A percentile compares a stretch with the other conserved stretches of the same genome.
Conservation (phyloP, 768 basidiomycete genomes). For the Xerocomus potaroensis region DNA sequence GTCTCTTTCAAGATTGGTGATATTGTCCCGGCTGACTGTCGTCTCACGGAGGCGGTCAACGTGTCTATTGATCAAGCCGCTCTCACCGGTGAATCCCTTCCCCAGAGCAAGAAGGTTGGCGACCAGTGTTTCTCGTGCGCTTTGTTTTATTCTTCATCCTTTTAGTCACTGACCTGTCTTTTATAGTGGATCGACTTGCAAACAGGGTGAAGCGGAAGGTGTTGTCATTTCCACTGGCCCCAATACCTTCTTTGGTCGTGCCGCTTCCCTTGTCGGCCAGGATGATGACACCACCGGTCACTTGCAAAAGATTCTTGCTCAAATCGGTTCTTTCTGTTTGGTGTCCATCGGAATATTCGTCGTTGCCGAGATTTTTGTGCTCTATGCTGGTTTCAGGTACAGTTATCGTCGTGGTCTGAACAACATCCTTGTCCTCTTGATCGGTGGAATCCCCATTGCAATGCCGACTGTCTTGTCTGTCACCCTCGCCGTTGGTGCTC, state of each 20-base stretch:
- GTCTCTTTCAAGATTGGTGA: constrained; percentile 99
- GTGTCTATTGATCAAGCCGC: constrained; percentile 99
- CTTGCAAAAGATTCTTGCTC: constrained; percentile 96
- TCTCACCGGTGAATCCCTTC: constrained; percentile 95
- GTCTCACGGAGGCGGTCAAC: constrained; percentile 94
- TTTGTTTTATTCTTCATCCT: background rate
- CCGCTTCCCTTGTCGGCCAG: constrained; percentile 94
- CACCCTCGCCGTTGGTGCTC: constrained; percentile 97
- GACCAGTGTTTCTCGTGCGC: constrained; percentile 98
- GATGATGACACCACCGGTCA: constrained; percentile 98
- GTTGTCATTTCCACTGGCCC: constrained; percentile 97
- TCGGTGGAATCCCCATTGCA: constrained; percentile 99
- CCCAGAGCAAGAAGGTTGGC: constrained; percentile 84
- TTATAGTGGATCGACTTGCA: constrained; percentile 88
- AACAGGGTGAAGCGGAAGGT: constrained; percentile 98
- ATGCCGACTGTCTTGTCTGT: constrained; percentile 99
- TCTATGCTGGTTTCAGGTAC: constrained; percentile 92
- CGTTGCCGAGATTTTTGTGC: constrained; percentile 86
- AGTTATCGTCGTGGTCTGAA: constrained; percentile 91
- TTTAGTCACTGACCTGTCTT: background rate
- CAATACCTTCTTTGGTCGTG: constrained; percentile 99
- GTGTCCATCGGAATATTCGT: constrained; percentile 96
- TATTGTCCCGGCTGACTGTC: constrained; percentile 96
- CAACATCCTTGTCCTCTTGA: constrained; percentile 97
- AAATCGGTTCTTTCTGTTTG: constrained; percentile 97